Percentiles rank a stretch among this genome's conserved stretches.
Conservation (phyloP, 768 basidiomycete genomes). For the Tremella fuciformis region DNA sequence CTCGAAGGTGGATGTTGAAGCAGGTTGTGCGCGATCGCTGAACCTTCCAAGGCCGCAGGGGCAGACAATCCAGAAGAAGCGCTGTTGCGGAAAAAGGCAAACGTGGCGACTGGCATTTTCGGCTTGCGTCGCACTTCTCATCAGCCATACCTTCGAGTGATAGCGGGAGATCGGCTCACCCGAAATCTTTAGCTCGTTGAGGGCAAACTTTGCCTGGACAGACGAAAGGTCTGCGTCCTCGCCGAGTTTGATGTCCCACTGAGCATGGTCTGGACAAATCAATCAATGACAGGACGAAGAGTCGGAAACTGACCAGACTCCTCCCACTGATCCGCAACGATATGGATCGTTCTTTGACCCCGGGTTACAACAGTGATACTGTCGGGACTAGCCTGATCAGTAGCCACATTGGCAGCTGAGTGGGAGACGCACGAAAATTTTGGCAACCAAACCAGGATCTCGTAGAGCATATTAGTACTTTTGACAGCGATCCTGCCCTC, state of each 20-base stretch:
- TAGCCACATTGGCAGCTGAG: background rate
- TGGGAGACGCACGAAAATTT: slow-evolving; percentile 38
- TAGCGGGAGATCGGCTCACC: slow-evolving; percentile 17
- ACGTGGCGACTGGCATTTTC: no score
- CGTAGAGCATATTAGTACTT: slow-evolving; percentile 23
- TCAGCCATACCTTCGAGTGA: background rate
- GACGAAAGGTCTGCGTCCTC: slow-evolving; percentile 36
- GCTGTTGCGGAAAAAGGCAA: no score
- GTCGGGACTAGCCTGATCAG: slow-evolving; percentile 24
- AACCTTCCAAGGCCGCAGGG: no score
- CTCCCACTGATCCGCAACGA: slow-evolving; percentile 46
- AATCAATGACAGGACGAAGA: background rate
- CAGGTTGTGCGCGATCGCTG: no score
- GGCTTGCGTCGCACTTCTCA: no score
- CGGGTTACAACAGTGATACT: slow-evolving; percentile 36
- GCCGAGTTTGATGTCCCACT: slow-evolving; percentile 45
- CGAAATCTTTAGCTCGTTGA: slow-evolving; percentile 32
- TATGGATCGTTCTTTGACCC: slow-evolving; percentile 31
- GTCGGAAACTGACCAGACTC: slow-evolving; percentile 29
- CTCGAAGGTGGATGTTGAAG: no score
- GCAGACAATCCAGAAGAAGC: no score
- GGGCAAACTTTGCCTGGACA: slow-evolving; percentile 36
- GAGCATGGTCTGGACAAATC: slow-evolving; percentile 36
- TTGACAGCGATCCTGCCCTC: slow-evolving; percentile 43
- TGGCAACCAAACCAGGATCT: slow-evolving; percentile 42